A percentile compares a stretch with the other conserved stretches of the same genome.
Conservation (phyloP, 768 basidiomycete genomes). For the Trametes gibbosa region DNA sequence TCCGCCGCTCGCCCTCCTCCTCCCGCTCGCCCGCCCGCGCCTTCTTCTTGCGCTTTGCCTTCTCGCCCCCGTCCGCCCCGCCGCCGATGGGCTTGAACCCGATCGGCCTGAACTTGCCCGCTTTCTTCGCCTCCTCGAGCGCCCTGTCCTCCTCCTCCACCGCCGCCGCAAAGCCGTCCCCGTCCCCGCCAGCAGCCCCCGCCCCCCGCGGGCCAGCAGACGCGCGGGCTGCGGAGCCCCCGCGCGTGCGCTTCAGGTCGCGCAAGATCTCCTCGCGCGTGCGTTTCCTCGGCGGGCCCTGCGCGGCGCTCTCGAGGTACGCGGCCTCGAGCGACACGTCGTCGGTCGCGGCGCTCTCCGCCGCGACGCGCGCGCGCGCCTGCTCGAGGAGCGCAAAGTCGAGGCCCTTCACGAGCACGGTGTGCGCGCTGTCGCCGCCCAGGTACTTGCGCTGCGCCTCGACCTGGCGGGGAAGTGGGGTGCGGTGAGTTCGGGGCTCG, state of each 20-base stretch:
- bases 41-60: constrained; percentile 56
- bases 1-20: constrained; percentile 43
- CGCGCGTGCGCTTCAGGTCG: constrained; percentile 66
- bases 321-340: constrained; percentile 82
- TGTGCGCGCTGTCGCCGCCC: constrained; percentile 83
- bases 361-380: constrained; percentile 63
- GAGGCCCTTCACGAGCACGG: constrained; percentile 86
- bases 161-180: constrained; percentile 14
- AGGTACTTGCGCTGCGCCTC: constrained; percentile 73
- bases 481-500: not conserved
- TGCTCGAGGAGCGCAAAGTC: constrained; percentile 86
- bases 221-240: no score
- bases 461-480: constrained; percentile 40
- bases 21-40: constrained; percentile 29
- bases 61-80: constrained; percentile 30
- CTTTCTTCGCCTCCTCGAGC: constrained; percentile 37
- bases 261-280: constrained; percentile 75
- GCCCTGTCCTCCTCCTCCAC: constrained; percentile 21
- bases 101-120: constrained; percentile 48
- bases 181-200: not conserved
- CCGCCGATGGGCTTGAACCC: constrained; percentile 66
- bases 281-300: constrained; percentile 57
- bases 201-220: constrained; percentile 5
- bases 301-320: constrained; percentile 47
- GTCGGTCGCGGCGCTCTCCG: constrained; percentile 51